Evolutionary conservation across 116 monocot genomes (phyloP).

Genomic region (Zostera marina): DNA sequence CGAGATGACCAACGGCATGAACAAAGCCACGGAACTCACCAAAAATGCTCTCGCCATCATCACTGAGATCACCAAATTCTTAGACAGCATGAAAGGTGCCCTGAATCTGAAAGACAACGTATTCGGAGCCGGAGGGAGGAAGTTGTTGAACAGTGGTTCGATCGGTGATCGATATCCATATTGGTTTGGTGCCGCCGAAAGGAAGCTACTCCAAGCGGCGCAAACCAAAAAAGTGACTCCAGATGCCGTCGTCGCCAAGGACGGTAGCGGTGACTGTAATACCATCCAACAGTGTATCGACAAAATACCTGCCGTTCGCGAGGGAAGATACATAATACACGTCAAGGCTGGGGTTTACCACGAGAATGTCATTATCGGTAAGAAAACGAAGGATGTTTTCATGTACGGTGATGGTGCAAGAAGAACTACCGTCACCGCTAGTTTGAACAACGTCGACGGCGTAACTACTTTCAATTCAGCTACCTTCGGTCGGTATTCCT

Average conservation of each 20-base stretch:
- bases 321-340: background rate
- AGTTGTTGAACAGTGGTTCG: background rate
- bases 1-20: constrained; percentile 18
- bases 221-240: constrained; percentile 10
- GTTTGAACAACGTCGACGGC: background rate
- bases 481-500: background rate
- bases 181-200: constrained; percentile 36
- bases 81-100: constrained; percentile 4
- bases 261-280: constrained; percentile 68
- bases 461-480: background rate
- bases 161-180: too few relatives aligned
- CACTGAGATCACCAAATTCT: constrained; percentile 7
- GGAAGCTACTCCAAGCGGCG: constrained; percentile 29
- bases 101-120: background rate
- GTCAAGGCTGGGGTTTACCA: constrained; percentile 16
- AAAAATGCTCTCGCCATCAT: constrained; percentile 72
- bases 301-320: constrained; percentile 20
- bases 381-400: background rate
- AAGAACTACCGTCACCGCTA: background rate
- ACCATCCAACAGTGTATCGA: constrained; percentile 48
- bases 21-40: constrained; percentile 30
- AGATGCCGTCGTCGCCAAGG: constrained; percentile 62
- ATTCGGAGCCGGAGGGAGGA: constrained; percentile 5
- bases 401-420: background rate
- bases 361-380: background rate